Evolutionary conservation across 768 basidiomycete species (phyloP).

Genomic region (Omphalotus guepiniiformis): DNA sequence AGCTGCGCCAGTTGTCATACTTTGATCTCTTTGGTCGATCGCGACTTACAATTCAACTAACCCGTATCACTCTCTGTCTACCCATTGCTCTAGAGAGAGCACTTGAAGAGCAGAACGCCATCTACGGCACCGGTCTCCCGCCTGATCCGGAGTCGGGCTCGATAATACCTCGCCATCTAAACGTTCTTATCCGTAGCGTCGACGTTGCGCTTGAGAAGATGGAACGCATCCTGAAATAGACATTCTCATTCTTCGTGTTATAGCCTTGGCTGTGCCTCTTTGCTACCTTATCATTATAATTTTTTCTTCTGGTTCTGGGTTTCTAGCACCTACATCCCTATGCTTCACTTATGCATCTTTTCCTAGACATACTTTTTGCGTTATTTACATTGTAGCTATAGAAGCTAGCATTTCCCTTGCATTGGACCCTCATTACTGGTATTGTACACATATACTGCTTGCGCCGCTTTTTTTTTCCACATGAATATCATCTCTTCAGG

Average conservation of each 20-base stretch:
- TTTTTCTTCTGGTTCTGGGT: not conserved
- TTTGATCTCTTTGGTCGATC: slow-evolving; percentile 74
- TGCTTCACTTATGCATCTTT: not conserved
- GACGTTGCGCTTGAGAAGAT: slow-evolving; percentile 63
- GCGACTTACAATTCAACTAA: slow-evolving; percentile 71
- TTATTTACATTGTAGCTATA: not conserved
- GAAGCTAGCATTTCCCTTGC: too few species aligned
- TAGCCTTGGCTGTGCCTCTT: too few species aligned
- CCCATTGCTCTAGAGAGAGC: slow-evolving; percentile 74
- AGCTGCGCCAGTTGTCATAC: slow-evolving; percentile 71
- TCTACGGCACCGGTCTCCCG: slow-evolving; percentile 14
- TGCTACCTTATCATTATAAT: not conserved
- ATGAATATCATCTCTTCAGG: too few species aligned
- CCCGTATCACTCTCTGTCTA: slow-evolving; percentile 69
- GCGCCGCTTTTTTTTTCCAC: too few species aligned
- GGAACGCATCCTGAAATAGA: slow-evolving; percentile 51
- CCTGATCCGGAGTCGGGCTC: slow-evolving; percentile 17
- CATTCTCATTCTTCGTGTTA: slow-evolving; percentile 2
- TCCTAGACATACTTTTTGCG: not conserved
- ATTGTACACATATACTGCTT: too few species aligned
- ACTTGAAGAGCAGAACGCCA: slow-evolving; percentile 40
- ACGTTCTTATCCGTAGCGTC: slow-evolving; percentile 55
- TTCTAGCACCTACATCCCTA: not conserved
- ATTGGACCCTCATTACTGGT: too few species aligned
- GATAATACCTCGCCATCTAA: slow-evolving; percentile 56